These are phyloP conservation scores for Podospora bellae-mahoneyi DNA, from an alignment of 495 filamentous ascomycete genomes.

Conservation along the genomic window DNA sequence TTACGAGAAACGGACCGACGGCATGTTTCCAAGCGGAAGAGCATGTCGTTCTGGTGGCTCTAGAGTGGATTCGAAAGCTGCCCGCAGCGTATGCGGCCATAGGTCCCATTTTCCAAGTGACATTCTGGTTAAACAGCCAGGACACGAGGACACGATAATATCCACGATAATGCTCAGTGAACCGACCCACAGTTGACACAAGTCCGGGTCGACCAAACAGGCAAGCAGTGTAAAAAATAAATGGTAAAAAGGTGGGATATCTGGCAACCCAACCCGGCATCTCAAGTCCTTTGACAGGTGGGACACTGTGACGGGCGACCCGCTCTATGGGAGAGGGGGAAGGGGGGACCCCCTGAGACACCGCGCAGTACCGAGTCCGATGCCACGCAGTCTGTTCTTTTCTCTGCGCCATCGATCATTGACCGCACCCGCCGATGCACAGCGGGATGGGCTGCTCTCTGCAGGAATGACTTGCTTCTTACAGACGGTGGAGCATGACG, in stretches of 20 bases:
- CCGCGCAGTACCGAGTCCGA: neutral
- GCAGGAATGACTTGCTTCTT: neutral
- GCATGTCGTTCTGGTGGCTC: neutral
- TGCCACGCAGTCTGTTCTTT: neutral
- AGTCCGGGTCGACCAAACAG: conserved; percentile 8
- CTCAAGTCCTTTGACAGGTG: neutral
- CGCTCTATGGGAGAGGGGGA: neutral
- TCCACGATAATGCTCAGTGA: conserved; percentile 4
- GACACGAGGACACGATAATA: neutral
- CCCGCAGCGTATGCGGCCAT: conserved; percentile 4
- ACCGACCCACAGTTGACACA: conserved; percentile 12
- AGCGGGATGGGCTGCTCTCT: neutral
- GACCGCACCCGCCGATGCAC: neutral
- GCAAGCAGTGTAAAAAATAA: neutral
- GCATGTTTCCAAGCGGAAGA: neutral
- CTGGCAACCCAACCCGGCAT: neutral
- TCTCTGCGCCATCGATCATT: neutral
- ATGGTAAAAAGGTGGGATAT: neutral
- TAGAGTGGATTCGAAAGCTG: neutral
- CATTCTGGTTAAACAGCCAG: conserved; percentile 5
- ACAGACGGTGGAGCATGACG: conserved; percentile 5
- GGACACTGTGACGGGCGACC: neutral
- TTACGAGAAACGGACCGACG: neutral
- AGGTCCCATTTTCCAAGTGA: conserved; percentile 1
- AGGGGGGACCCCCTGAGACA: neutral